phyloP scores from a whole-genome alignment of 345 rosid genomes.

The Geranium brycei region DNA sequence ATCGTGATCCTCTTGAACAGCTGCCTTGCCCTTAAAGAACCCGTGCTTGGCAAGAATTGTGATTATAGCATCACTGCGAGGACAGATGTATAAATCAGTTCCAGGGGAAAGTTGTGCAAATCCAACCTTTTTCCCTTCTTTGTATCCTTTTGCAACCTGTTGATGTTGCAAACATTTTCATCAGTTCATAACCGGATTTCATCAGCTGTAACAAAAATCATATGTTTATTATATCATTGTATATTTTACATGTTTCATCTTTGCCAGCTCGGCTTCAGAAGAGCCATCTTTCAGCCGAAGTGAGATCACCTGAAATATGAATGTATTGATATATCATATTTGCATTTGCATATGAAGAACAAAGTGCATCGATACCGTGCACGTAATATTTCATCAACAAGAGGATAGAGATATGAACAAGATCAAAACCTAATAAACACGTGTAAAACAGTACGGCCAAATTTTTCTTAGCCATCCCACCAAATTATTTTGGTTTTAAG shows the following conservation, averaged over 20 bases:
- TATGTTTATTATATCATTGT: background rate
- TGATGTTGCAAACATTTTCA: constrained; percentile 1
- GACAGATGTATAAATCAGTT: constrained; percentile 22
- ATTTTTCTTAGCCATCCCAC: too few species aligned
- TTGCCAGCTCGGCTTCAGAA: constrained; percentile 18
- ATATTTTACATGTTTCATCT: constrained; percentile 18
- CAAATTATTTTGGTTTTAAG: too few species aligned
- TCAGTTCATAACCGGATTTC: background rate
- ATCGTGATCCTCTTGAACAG: constrained; percentile 16
- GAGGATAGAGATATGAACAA: too few species aligned
- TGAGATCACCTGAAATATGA: constrained; percentile 24
- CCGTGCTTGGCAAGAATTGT: constrained; percentile 29
- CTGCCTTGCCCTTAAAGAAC: constrained; percentile 28
- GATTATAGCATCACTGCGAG: constrained; percentile 20
- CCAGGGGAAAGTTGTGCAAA: constrained; percentile 19
- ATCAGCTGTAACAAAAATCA: background rate
- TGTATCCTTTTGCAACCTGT: constrained; percentile 22
- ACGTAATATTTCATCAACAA: background rate
- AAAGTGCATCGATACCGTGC: background rate
- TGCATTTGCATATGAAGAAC: background rate
- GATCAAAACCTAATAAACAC: background rate
- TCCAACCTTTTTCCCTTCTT: constrained; percentile 21
- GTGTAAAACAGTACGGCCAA: background rate
- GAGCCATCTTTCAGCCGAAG: constrained; percentile 27
- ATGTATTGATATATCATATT: constrained; percentile 1